These are phyloP conservation scores for Penicillium coprophilum DNA, from an alignment of 495 filamentous ascomycete species.

Conservation along the genomic window DNA sequence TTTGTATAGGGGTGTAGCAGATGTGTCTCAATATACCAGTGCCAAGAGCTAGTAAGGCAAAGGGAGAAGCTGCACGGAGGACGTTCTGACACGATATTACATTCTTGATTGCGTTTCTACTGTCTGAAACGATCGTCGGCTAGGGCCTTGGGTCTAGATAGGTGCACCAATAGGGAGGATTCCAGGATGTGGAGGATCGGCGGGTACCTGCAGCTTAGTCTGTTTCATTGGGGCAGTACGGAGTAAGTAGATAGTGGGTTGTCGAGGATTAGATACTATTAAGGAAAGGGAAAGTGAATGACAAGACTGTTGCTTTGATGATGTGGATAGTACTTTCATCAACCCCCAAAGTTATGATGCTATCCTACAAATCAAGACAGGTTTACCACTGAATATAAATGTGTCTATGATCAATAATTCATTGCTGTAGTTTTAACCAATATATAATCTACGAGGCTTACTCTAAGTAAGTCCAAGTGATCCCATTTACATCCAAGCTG, in stretches of 20 bases:
- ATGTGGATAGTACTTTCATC: too few relatives aligned
- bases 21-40: neutral
- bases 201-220: slow-evolving; percentile 1
- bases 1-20: neutral
- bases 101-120: neutral
- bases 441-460: neutral
- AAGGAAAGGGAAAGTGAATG: neutral
- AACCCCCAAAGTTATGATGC: too few relatives aligned
- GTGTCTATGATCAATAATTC: slow-evolving; percentile 19
- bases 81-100: neutral
- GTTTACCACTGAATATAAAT: neutral
- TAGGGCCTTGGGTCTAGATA: neutral
- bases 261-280: neutral
- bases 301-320: too few relatives aligned
- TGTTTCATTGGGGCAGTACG: neutral
- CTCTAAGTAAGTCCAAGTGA: neutral
- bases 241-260: neutral
- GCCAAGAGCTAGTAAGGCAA: neutral
- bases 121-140: neutral
- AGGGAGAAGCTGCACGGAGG: neutral
- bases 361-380: neutral
- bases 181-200: neutral
- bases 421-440: slow-evolving; percentile 9
- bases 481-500: slow-evolving; percentile 10
- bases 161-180: slow-evolving; percentile 2